A percentile compares a stretch with the other conserved stretches of the same genome.
Evolutionary conservation across 2,329 filamentous ascomycete species (phyloP).

Genomic region (Fusarium fracticaudum): DNA sequence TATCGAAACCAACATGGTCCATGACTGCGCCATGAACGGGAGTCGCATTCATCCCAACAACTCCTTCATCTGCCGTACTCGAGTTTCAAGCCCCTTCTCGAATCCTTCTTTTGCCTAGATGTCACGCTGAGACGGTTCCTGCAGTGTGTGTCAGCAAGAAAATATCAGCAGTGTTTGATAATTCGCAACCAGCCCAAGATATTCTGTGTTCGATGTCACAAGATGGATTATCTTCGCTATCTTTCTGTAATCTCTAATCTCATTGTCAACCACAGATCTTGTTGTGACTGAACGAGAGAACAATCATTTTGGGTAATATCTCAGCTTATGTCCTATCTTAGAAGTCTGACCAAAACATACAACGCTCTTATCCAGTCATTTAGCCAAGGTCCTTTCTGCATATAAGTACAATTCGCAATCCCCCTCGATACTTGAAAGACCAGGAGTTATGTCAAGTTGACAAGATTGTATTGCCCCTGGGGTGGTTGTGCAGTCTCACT

Average conservation of each 20-base stretch:
- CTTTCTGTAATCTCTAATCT: background rate
- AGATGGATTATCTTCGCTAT: rapidly evolving
- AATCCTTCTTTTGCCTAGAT: background rate
- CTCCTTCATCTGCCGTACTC: background rate
- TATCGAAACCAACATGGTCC: background rate
- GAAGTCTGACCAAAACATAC: background rate
- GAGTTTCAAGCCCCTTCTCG: background rate
- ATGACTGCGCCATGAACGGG: background rate
- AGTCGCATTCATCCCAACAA: background rate
- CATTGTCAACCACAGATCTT: background rate
- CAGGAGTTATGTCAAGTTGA: too few species aligned
- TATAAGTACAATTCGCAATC: too few species aligned
- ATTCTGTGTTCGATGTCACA: background rate
- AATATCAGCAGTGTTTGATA: background rate
- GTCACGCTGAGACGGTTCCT: background rate
- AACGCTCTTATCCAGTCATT: background rate
- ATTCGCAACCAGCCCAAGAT: background rate
- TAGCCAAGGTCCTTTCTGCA: background rate
- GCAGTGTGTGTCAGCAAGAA: background rate
- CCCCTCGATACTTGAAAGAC: background rate
- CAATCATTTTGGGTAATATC: background rate
- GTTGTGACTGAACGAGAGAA: background rate
- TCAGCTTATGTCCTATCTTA: background rate
- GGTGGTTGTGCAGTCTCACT: background rate
- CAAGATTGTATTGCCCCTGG: background rate